Conservation (phyloP, 306 rosid species). For the Vachellia pachyceras region DNA sequence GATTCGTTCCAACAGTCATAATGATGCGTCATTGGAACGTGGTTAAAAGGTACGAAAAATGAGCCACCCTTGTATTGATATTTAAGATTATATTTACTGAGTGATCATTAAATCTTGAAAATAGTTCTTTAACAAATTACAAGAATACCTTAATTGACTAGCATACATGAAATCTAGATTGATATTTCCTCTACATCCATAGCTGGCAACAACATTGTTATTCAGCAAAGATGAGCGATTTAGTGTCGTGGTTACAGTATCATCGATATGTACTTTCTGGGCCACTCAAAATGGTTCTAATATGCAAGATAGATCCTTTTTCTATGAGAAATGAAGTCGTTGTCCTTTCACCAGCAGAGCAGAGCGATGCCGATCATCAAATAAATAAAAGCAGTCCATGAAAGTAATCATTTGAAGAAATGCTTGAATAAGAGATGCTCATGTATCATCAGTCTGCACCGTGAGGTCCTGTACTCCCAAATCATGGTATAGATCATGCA, state of each 20-base stretch:
- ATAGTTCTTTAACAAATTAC: not conserved
- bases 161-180: not conserved
- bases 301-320: not conserved
- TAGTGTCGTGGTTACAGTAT: too few species aligned
- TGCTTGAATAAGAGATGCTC: conserved; percentile 32
- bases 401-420: conserved; percentile 10
- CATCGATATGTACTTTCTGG: too few species aligned
- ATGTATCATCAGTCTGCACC: conserved; percentile 69
- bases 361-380: conserved; percentile 21
- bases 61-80: not conserved
- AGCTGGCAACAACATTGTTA: not conserved
- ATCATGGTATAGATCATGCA: conserved; percentile 89
- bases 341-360: conserved; percentile 15
- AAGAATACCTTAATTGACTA: not conserved
- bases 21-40: too few species aligned
- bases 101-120: not conserved
- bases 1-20: too few species aligned
- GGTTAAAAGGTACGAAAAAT: not conserved
- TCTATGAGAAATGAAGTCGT: conserved; percentile 16
- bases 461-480: conserved; percentile 88
- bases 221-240: too few species aligned
- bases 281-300: not conserved
- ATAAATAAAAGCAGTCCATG: conserved; percentile 30
- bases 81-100: not conserved
- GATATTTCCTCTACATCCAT: not conserved